A percentile compares a stretch with the other conserved stretches of the same genome.
Evolutionary conservation across 2,329 filamentous ascomycete species (phyloP).

Genomic region (Hypoxylon sp.): DNA sequence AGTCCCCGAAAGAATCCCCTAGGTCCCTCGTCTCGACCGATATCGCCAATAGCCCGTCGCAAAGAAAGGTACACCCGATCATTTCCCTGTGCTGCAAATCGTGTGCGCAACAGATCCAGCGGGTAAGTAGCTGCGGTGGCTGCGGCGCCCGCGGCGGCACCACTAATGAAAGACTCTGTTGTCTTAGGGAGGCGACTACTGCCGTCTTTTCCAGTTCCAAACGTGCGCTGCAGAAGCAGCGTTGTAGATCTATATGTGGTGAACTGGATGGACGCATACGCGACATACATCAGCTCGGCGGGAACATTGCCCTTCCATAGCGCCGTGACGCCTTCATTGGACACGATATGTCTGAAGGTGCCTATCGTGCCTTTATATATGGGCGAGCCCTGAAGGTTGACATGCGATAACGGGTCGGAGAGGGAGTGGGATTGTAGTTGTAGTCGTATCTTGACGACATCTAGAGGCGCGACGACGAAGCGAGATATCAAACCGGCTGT

Average conservation of each 20-base stretch:
- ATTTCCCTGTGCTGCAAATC: constrained; percentile 93
- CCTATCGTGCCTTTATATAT: constrained; percentile 78
- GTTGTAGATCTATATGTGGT: constrained; percentile 82
- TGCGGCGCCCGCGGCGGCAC: constrained; percentile 81
- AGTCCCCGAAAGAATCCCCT: constrained; percentile 89
- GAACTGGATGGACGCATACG: constrained; percentile 91
- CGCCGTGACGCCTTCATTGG: constrained; percentile 81
- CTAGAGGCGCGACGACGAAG: constrained; percentile 93
- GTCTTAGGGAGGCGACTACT: constrained; percentile 64
- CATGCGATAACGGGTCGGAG: constrained; percentile 73
- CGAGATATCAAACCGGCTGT: constrained; percentile 87
- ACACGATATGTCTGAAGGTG: constrained; percentile 79
- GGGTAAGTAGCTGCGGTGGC: constrained; percentile 90
- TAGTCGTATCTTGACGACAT: constrained; percentile 97
- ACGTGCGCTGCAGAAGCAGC: constrained; percentile 67
- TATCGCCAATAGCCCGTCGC: constrained; percentile 72
- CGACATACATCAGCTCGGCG: constrained; percentile 92
- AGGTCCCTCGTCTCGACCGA: constrained; percentile 76
- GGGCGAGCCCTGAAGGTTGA: constrained; percentile 55
- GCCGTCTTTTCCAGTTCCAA: constrained; percentile 49
- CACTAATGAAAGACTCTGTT: constrained; percentile 83
- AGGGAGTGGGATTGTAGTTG: constrained; percentile 91
- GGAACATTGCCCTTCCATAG: constrained; percentile 99
- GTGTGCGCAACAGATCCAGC: constrained; percentile 88
- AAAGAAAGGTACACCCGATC: constrained; percentile 81